Evolutionary conservation across 331 rosid genomes (phyloP).

Genomic region (Cydonia oblonga): DNA sequence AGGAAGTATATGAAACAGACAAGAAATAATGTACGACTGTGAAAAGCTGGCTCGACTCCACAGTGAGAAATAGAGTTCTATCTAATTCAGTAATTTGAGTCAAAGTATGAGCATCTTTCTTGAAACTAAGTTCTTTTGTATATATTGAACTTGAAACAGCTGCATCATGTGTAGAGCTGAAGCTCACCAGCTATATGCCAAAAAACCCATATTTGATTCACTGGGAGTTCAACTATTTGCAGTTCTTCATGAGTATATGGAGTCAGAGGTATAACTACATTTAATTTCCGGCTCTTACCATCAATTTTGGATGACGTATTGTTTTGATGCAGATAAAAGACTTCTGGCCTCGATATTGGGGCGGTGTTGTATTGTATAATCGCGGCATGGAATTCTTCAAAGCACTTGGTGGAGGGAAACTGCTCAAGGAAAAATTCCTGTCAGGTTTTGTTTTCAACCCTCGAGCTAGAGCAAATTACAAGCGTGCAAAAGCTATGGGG

Average conservation of each 20-base stretch:
- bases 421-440: conserved; percentile 68
- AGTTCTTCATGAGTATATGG: conserved; percentile 69
- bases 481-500: conserved; percentile 63
- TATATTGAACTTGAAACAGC: conserved; percentile 40
- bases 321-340: conserved; percentile 45
- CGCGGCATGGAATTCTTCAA: conserved; percentile 48
- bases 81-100: neutral
- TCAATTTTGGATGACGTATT: conserved; percentile 4
- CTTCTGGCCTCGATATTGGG: conserved; percentile 97
- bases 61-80: neutral
- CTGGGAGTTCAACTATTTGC: conserved; percentile 73
- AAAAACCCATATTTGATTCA: conserved; percentile 74
- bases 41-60: neutral
- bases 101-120: neutral
- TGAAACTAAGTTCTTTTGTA: conserved; percentile 1
- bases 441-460: conserved; percentile 75
- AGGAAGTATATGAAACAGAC: neutral
- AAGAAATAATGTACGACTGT: neutral
- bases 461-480: conserved; percentile 64
- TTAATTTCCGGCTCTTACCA: conserved; percentile 10
- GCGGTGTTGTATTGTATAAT: conserved; percentile 64
- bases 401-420: conserved; percentile 85
- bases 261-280: conserved; percentile 52
- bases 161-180: conserved; percentile 98
- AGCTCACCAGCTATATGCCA: conserved; percentile 74